A percentile compares a stretch with the other conserved stretches of the same genome.
These are phyloP conservation scores for Linnemannia elongata DNA, from an alignment of 192 early-diverging fungal genomes.

Conservation along the genomic window DNA sequence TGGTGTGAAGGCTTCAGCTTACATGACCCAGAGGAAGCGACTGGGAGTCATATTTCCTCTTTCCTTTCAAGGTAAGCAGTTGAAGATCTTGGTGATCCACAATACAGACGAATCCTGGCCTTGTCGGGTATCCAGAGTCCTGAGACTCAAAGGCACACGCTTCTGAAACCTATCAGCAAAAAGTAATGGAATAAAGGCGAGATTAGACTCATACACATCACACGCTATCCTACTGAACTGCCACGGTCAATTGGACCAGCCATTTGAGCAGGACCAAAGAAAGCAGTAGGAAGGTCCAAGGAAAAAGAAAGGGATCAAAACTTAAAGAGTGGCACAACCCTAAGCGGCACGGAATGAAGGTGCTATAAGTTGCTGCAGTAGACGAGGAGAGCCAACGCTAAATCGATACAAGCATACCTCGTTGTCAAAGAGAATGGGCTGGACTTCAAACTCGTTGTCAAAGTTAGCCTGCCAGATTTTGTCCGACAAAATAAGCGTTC, in stretches of 20 bases:
- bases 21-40: conserved; percentile 25
- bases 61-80: conserved; percentile 21
- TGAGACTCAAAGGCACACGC: conserved; percentile 30
- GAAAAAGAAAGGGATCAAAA: not conserved
- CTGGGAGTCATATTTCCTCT: conserved; percentile 23
- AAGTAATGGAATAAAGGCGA: not conserved
- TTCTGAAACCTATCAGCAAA: conserved; percentile 29
- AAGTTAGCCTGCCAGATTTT: conserved; percentile 28
- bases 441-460: conserved; percentile 20
- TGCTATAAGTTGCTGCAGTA: not conserved
- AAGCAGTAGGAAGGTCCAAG: not conserved
- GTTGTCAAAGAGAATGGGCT: conserved; percentile 30
- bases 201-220: not conserved
- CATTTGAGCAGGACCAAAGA: not conserved
- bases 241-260: not conserved
- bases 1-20: not conserved
- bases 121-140: not conserved
- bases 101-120: conserved; percentile 29
- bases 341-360: not conserved
- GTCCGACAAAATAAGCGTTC: conserved; percentile 31
- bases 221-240: not conserved
- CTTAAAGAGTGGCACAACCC: not conserved
- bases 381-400: not conserved
- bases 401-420: conserved; percentile 24
- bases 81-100: conserved; percentile 46